Conservation (phyloP, 1,139 yeast species). For the Arxiozyma slooffiae region DNA sequence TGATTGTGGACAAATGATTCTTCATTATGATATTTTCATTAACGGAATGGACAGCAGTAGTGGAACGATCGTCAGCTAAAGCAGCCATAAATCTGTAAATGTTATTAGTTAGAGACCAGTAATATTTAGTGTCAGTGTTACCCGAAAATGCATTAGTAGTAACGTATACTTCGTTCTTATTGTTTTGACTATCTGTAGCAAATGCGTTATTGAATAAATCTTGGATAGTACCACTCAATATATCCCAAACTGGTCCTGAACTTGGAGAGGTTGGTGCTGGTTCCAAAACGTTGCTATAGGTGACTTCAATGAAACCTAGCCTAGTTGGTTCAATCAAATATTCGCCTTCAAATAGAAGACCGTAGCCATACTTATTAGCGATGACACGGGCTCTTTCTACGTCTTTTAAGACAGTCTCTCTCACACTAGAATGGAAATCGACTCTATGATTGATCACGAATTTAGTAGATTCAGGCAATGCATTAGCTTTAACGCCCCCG, state of each 20-base stretch:
- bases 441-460: conserved; percentile 48
- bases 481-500: conserved; percentile 60
- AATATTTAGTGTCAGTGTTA: conserved; percentile 75
- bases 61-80: conserved; percentile 14
- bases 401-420: conserved; percentile 36
- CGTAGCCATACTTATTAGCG: conserved; percentile 41
- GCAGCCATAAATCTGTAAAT: conserved; percentile 46
- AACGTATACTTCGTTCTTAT: conserved; percentile 36
- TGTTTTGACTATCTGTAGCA: conserved; percentile 3
- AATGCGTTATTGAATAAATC: conserved; percentile 37
- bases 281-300: conserved; percentile 34
- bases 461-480: conserved; percentile 59
- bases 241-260: conserved; percentile 39
- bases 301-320: conserved; percentile 35
- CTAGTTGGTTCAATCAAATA: conserved; percentile 20
- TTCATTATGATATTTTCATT: conserved; percentile 47
- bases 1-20: conserved; percentile 48
- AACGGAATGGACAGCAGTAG: conserved; percentile 42
- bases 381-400: conserved; percentile 33
- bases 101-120: conserved; percentile 64
- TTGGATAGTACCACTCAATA: conserved; percentile 45
- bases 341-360: conserved; percentile 31
- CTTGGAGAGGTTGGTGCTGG: conserved; percentile 49
- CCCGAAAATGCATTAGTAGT: conserved; percentile 67
- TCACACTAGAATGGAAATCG: conserved; percentile 40